Evolutionary conservation across 176 grass and related monocot species (phyloP), one percentile per base, ranked within the genome.

Genomic region (Avena eriantha): DNA sequence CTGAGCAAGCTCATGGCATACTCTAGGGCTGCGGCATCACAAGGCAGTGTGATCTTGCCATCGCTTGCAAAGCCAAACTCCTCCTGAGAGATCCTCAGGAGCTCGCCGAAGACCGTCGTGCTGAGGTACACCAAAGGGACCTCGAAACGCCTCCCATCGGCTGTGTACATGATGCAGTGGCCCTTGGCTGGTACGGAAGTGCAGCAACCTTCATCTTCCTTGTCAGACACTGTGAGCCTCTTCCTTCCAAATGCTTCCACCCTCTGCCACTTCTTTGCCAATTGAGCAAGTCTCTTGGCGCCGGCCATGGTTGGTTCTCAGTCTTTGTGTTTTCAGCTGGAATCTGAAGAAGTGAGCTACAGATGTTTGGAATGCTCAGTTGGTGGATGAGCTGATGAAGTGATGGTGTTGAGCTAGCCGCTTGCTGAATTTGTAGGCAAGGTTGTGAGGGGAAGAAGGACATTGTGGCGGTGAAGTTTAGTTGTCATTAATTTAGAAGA

Each of bases 51-150:
- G 67, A 97, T 92, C 14, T 59, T 79, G 4, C 83, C 88, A 8
- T 88, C 45, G 1, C 29, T 41, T 0, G 21, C 18, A 53, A 90
- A 94, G 2, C 92, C 86, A 6, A 92, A 97, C 58, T 90, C 90
- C 21, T 97, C 94, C 77, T 73, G 88, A 0, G 92, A 87, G 59
- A 94, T 63, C 57, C 53, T 33, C 7, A 94, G 81, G 47, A 97
- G 86, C 81, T 89, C 86, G 5, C 10, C 2, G 16, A 94, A 80
- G 43, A 97, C 56, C 0, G 14, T 8, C 0, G 19, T 91, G 56
- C 81, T 59, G 4, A 97, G 92, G 55, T 81, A 91, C 15, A 9
- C 31, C 57, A 94, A 33, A 0, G 90, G 92, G 11, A 93, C 89
- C 86, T 92, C 84, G 33, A 97, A 94, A 48, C 88, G 81, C 19